These are phyloP conservation scores for Mycocentrospora acerina DNA, from an alignment of 2,329 filamentous ascomycete species.

Conservation along the genomic window DNA sequence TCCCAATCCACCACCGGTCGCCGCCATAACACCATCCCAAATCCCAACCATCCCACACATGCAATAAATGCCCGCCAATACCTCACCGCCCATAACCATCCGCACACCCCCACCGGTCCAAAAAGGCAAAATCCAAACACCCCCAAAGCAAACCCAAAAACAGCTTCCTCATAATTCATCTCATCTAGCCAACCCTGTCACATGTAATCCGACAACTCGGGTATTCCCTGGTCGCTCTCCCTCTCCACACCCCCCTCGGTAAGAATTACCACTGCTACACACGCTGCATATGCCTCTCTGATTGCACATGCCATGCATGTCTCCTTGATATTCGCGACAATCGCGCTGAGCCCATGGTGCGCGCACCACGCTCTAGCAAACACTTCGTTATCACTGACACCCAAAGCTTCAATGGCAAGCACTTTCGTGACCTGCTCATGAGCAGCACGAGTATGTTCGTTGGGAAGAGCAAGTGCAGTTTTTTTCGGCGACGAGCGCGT, in stretches of 20 bases:
- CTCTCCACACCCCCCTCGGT: conserved; percentile 49
- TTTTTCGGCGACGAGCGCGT: conserved; percentile 36
- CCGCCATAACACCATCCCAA: neutral
- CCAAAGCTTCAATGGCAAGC: conserved; percentile 71
- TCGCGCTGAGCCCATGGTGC: conserved; percentile 70
- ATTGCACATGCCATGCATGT: conserved; percentile 76
- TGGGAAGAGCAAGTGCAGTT: conserved; percentile 30
- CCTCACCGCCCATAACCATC: neutral
- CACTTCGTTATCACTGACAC: conserved; percentile 73
- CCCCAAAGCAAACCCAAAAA: conserved; percentile 1
- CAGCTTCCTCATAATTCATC: too few species aligned
- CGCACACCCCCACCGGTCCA: too few species aligned
- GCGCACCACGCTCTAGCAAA: conserved; percentile 76
- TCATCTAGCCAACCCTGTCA: too few species aligned
- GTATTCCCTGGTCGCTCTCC: conserved; percentile 45
- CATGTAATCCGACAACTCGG: conserved; percentile 7
- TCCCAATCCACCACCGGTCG: neutral
- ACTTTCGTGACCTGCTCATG: conserved; percentile 59
- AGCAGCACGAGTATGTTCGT: conserved; percentile 19
- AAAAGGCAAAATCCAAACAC: too few species aligned
- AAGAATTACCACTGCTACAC: conserved; percentile 71
- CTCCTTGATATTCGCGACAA: conserved; percentile 67
- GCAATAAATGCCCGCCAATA: neutral
- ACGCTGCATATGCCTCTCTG: conserved; percentile 73
- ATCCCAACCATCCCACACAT: neutral